Percentiles rank a stretch among this genome's conserved stretches.
phyloP scores from a whole-genome alignment of 495 filamentous ascomycete species.

The Trichoderma virens region DNA sequence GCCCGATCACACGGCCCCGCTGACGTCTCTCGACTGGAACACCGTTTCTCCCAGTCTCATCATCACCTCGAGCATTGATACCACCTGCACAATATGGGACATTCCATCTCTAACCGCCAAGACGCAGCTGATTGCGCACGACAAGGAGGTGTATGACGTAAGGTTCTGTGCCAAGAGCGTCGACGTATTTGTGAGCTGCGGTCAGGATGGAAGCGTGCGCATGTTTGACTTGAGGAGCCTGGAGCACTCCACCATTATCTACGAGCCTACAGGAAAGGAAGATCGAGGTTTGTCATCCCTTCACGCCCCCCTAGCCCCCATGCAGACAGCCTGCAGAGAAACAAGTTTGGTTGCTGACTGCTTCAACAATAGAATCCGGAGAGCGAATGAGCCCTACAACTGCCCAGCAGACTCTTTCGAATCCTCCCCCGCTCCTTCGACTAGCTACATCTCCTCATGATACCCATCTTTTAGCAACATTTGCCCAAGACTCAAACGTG shows the following conservation, averaged over 20 bases:
- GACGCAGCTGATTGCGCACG: constrained; percentile 95
- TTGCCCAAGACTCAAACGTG: constrained; percentile 85
- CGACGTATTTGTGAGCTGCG: constrained; percentile 96
- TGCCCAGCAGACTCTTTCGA: constrained; percentile 66
- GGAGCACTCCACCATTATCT: constrained; percentile 98
- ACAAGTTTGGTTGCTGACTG: constrained; percentile 17
- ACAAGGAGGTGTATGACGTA: constrained; percentile 98
- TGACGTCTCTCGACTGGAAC: constrained; percentile 98
- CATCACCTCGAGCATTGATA: constrained; percentile 98
- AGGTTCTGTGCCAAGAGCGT: constrained; percentile 94
- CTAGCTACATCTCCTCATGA: constrained; percentile 94
- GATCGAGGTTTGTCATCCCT: constrained; percentile 54
- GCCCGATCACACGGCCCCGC: constrained; percentile 91
- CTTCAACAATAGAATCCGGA: constrained; percentile 19
- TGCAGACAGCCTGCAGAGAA: too few relatives aligned
- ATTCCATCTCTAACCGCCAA: constrained; percentile 97
- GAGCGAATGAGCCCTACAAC: constrained; percentile 54
- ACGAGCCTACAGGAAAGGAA: constrained; percentile 86
- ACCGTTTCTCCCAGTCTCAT: constrained; percentile 91
- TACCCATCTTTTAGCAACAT: constrained; percentile 89
- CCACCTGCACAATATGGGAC: constrained; percentile 99
- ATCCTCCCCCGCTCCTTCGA: constrained; percentile 77
- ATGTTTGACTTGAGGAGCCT: constrained; percentile 98
- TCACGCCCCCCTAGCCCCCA: neutral
- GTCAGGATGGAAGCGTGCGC: constrained; percentile 92